Evolutionary conservation across 768 basidiomycete species (phyloP), one percentile per base, ranked within the genome.

Genomic region (Pleurotus salmoneostramineus): DNA sequence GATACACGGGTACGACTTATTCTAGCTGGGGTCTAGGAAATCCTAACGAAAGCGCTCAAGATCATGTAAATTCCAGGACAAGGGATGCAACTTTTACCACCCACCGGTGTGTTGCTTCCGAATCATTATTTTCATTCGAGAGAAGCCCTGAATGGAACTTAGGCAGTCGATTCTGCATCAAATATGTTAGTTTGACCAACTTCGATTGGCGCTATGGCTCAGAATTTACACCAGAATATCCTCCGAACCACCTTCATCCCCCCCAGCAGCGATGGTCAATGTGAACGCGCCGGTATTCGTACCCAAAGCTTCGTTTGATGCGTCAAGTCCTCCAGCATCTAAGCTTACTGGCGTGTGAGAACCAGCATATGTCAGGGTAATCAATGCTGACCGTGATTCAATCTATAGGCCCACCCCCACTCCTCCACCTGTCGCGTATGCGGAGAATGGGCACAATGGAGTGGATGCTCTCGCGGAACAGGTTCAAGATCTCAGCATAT

Each of bases 221-320:
- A 8, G 65, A 45, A 62, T 79, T 71, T 65, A 54, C 69, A 77
- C n/a, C 77, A 80, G 45, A 79, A 81, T 15, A 79, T 74, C 35
- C 64, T 65, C 52, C 64, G 66, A 42, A 68, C 75, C 50, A 65
- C 70, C 7, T 61, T 76, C 11, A 66, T 78, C 71, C 3, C 71
- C 78, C 10, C 79, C 83, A 2, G 79, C 87, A 40, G n/a, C 37
- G 1, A n/a, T 40, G 45, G 82, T 88, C 61, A 88, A 89, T 3
- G 81, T 91, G 56, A 89, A 93, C 67, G 91, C 91, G 1, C 90
- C 92, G 36, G 84, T 93, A 44, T 94, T 94, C 60, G 83, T 94
- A 17, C 91, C 92, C 15, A 92, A 89, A 68, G 62, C 72, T 34
- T 58, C 66, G 58, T 62, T 70, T 31, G 58, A 68, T 6, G 64